These are phyloP conservation scores for Drechslera avenae DNA, from an alignment of 2,329 filamentous ascomycete genomes.

Conservation along the genomic window DNA sequence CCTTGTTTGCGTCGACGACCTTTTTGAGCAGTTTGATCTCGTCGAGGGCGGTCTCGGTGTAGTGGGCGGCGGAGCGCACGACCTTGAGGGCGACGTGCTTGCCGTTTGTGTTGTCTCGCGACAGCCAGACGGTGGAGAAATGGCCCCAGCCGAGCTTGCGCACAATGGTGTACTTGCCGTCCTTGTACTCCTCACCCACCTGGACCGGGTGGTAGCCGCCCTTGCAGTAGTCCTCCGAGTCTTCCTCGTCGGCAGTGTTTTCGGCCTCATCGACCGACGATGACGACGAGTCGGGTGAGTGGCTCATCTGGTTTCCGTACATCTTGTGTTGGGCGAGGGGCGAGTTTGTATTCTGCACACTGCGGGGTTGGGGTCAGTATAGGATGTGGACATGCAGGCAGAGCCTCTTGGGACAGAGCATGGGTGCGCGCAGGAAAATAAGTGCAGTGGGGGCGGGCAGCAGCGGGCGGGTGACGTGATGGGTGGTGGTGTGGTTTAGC, in stretches of 20 bases:
- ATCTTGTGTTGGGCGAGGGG: constrained; percentile 53
- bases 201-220: constrained; percentile 95
- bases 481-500: constrained; percentile 2
- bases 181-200: constrained; percentile 96
- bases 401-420: background rate
- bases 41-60: constrained; percentile 97
- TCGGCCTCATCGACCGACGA: constrained; percentile 82
- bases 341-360: constrained; percentile 57
- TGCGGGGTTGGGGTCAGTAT: constrained; percentile 33
- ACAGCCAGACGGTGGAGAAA: constrained; percentile 94
- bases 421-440: constrained; percentile 14
- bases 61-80: constrained; percentile 95
- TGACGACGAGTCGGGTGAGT: constrained; percentile 77
- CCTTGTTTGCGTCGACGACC: constrained; percentile 92
- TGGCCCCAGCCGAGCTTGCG: constrained; percentile 98
- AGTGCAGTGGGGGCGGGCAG: constrained; percentile 4
- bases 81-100: constrained; percentile 99
- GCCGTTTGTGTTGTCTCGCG: constrained; percentile 80
- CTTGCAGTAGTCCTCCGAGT: constrained; percentile 99
- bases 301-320: constrained; percentile 64
- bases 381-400: background rate
- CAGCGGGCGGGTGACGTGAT: constrained; percentile 2
- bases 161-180: constrained; percentile 94
- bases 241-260: constrained; percentile 96
- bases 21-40: constrained; percentile 98